Conservation (phyloP, 2,329 filamentous ascomycete genomes). For the Fusarium torreyae region DNA sequence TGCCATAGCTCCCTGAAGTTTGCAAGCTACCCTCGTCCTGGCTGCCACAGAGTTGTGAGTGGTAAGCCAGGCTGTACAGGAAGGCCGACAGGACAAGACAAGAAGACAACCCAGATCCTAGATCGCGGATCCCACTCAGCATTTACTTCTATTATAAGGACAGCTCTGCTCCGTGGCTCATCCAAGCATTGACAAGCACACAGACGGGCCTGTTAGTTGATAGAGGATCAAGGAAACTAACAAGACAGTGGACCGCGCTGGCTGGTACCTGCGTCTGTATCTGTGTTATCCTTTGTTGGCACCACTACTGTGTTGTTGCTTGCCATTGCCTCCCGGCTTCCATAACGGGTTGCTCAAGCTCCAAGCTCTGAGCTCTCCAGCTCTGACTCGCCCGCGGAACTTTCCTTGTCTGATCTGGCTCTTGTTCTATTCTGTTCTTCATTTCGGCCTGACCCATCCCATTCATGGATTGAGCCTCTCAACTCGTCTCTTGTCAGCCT, state of each 20-base stretch:
- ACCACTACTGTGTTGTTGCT: constrained; percentile 10
- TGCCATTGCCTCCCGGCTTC: not conserved
- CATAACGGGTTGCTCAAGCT: constrained; percentile 22
- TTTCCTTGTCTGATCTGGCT: constrained; percentile 23
- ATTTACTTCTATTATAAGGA: constrained; percentile 35
- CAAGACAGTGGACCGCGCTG: constrained; percentile 24
- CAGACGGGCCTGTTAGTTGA: constrained; percentile 16
- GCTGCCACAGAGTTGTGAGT: constrained; percentile 30
- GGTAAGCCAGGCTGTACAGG: constrained; percentile 15
- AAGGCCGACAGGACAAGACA: constrained; percentile 10
- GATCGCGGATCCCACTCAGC: constrained; percentile 21
- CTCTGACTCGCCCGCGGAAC: constrained; percentile 16
- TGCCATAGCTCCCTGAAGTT: constrained; percentile 34
- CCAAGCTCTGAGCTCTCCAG: constrained; percentile 12
- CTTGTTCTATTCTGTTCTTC: constrained; percentile 20
- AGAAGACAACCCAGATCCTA: constrained; percentile 21
- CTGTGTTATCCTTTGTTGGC: constrained; percentile 21
- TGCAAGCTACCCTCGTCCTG: constrained; percentile 35
- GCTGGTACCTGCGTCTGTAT: constrained; percentile 43
- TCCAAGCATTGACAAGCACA: constrained; percentile 25
- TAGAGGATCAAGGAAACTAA: constrained; percentile 23
- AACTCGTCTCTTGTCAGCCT: constrained; percentile 31
- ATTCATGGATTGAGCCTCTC: constrained; percentile 12
- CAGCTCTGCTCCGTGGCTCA: constrained; percentile 17
- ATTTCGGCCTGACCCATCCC: constrained; percentile 25